A percentile compares a stretch with the other conserved stretches of the same genome.
phyloP scores from a whole-genome alignment of 768 basidiomycete genomes.

The Rhizopogon sp. region DNA sequence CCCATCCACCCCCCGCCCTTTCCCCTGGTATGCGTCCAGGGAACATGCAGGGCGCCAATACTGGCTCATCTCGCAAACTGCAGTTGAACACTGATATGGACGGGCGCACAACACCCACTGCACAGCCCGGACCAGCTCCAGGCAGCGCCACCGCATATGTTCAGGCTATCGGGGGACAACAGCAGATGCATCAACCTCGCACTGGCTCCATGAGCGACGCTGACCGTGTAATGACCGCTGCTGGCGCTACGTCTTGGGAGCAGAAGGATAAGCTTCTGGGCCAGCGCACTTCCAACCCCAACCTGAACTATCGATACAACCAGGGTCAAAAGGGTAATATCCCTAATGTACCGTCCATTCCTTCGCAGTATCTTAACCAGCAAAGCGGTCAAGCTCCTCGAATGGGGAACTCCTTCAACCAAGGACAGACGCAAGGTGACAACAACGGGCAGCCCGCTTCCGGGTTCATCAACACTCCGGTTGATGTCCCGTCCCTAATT shows the following conservation, averaged over 20 bases:
- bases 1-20: constrained; percentile 43
- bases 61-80: constrained; percentile 39
- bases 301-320: constrained; percentile 57
- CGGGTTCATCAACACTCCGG: constrained; percentile 56
- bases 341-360: constrained; percentile 70
- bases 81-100: constrained; percentile 62
- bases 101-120: constrained; percentile 57
- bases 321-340: constrained; percentile 33
- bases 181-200: constrained; percentile 32
- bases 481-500: constrained; percentile 84
- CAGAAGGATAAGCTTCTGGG: constrained; percentile 56
- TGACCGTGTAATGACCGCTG: constrained; percentile 31
- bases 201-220: constrained; percentile 22
- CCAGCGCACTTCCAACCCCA: constrained; percentile 63
- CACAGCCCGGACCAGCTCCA: constrained; percentile 40
- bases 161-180: constrained; percentile 33
- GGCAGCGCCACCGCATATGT: constrained; percentile 44
- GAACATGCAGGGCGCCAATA: constrained; percentile 29
- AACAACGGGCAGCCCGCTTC: constrained; percentile 34
- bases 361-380: constrained; percentile 67
- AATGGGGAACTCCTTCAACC: constrained; percentile 33
- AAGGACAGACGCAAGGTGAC: constrained; percentile 21
- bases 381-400: constrained; percentile 28
- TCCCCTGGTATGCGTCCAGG: constrained; percentile 37
- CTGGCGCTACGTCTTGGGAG: constrained; percentile 51